Conservation (phyloP, 208 protist genomes). For the Leishmania tropica region DNA sequence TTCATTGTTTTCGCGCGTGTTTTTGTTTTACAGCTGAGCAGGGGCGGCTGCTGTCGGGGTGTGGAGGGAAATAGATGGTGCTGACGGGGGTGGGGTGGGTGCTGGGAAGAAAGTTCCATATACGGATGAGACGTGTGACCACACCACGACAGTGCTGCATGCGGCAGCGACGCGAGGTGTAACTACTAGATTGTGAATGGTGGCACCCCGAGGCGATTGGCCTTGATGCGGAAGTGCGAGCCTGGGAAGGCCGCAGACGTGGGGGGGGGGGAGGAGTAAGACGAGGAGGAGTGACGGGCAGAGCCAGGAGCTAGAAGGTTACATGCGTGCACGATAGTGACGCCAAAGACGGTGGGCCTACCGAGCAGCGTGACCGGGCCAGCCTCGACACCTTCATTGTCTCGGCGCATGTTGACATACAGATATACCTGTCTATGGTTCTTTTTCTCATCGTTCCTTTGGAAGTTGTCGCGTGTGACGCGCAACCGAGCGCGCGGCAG, state of each 20-base stretch:
- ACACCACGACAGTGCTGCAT: neutral
- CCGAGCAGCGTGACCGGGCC: neutral
- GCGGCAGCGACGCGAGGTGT: neutral
- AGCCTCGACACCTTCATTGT: neutral
- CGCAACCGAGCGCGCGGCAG: neutral
- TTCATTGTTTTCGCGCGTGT: constrained; percentile 29
- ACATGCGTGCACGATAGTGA: neutral
- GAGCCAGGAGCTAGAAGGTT: neutral
- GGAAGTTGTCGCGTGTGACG: neutral
- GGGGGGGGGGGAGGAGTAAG: neutral
- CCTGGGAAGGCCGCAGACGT: neutral
- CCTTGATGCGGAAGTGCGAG: neutral
- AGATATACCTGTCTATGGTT: neutral
- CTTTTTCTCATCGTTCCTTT: neutral
- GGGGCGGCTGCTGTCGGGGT: neutral
- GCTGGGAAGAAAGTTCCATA: neutral
- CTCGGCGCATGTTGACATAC: neutral
- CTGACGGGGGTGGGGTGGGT: too few relatives aligned
- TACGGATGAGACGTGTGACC: neutral
- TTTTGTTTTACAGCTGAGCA: neutral
- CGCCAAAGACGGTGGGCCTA: neutral
- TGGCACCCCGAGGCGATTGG: neutral
- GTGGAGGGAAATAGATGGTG: neutral
- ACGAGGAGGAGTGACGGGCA: neutral
- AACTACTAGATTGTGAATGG: neutral